Conservation (phyloP, 768 basidiomycete species). For the Lactarius pseudohatsudake region DNA sequence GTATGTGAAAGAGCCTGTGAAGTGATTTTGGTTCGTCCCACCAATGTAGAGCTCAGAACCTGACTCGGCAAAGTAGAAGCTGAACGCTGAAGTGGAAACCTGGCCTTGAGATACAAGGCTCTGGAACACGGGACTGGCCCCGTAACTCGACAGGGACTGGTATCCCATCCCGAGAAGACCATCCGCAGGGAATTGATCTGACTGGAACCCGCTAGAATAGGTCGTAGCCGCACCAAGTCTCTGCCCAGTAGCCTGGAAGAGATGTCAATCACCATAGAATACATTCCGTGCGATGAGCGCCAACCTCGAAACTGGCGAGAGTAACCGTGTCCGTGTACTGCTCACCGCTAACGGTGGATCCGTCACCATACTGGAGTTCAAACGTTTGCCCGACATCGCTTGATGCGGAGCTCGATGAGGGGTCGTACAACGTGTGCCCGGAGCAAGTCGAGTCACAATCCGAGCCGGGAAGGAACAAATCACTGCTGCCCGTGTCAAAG, state of each 20-base stretch:
- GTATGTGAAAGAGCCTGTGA: slow-evolving; percentile 20
- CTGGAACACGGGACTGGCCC: slow-evolving; percentile 36
- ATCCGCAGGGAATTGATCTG: slow-evolving; percentile 36
- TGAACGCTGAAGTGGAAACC: slow-evolving; percentile 43
- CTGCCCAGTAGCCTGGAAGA: slow-evolving; percentile 39
- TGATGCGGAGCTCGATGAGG: slow-evolving; percentile 27
- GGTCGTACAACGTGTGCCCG: slow-evolving; percentile 12
- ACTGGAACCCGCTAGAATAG: slow-evolving; percentile 38
- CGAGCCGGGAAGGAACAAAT: slow-evolving; percentile 39
- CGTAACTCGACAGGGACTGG: slow-evolving; percentile 32
- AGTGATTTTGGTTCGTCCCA: slow-evolving; percentile 23
- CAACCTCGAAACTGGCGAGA: slow-evolving; percentile 37
- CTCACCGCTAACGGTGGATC: slow-evolving; percentile 40
- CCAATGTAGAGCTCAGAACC: slow-evolving; percentile 40
- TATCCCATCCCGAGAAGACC: slow-evolving; percentile 46
- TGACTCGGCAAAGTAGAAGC: slow-evolving; percentile 45
- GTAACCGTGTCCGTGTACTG: slow-evolving; percentile 45
- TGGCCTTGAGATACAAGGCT: slow-evolving; percentile 42
- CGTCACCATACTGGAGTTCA: slow-evolving; percentile 40
- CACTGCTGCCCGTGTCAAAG: slow-evolving; percentile 40
- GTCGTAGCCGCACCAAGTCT: slow-evolving; percentile 44
- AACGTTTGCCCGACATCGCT: slow-evolving; percentile 33
- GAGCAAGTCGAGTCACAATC: slow-evolving; percentile 36
- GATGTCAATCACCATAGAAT: background rate
- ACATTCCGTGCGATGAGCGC: background rate